These are phyloP conservation scores for Fusarium sp. DNA, from an alignment of 2,329 filamentous ascomycete genomes.

Conservation along the genomic window DNA sequence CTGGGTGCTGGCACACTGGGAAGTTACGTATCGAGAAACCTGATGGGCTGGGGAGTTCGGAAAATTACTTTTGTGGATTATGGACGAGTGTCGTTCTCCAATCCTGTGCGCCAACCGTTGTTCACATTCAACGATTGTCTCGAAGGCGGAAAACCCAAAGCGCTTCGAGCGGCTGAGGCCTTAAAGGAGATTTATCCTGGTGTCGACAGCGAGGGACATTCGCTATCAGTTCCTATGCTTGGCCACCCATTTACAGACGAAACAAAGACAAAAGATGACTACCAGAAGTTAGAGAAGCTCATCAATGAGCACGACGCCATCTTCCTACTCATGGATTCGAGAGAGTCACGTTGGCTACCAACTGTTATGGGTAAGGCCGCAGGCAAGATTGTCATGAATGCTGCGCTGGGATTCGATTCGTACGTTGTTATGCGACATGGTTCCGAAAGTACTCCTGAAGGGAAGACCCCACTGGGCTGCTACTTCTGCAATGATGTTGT, in stretches of 20 bases:
- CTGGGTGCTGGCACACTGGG: constrained; percentile 93
- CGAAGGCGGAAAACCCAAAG: constrained; percentile 86
- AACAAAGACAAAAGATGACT: constrained; percentile 75
- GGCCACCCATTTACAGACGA: constrained; percentile 87
- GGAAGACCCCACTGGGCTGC: constrained; percentile 81
- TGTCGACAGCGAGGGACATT: constrained; percentile 82
- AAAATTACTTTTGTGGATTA: constrained; percentile 98
- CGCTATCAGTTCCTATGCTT: constrained; percentile 92
- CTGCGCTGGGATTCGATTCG: constrained; percentile 94
- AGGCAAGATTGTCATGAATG: constrained; percentile 96
- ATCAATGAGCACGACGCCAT: constrained; percentile 90
- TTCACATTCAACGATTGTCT: constrained; percentile 92
- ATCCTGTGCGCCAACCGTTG: constrained; percentile 92
- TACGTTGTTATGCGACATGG: constrained; percentile 98
- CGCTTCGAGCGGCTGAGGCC: constrained; percentile 80
- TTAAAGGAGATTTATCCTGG: constrained; percentile 90
- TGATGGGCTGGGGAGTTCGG: constrained; percentile 95
- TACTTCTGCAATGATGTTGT: constrained; percentile 99
- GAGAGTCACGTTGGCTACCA: constrained; percentile 94
- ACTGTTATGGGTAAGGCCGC: constrained; percentile 95
- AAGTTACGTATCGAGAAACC: constrained; percentile 89
- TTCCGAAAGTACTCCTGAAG: constrained; percentile 66
- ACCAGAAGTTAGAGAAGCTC: constrained; percentile 76
- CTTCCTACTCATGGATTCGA: constrained; percentile 96
- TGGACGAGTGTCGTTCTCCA: constrained; percentile 92